A percentile compares a stretch with the other conserved stretches of the same genome.
Evolutionary conservation across 495 filamentous ascomycete species (phyloP).

Genomic region (Penicilliopsis zonata): DNA sequence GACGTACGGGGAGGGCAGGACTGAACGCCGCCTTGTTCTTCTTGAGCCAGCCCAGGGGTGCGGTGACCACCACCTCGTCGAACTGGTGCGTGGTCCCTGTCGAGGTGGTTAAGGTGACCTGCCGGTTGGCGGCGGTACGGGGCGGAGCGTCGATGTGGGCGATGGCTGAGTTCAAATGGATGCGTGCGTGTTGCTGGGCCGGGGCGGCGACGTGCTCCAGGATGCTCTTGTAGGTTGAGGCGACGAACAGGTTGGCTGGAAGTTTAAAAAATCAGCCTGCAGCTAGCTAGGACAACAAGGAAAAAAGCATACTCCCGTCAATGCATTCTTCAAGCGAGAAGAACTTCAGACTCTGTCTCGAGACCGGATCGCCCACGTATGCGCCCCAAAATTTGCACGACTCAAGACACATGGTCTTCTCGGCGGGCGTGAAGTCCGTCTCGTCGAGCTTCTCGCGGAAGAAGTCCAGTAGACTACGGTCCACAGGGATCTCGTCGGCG

Average conservation of each 20-base stretch:
- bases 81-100: slow-evolving; percentile 44
- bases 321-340: slow-evolving; percentile 94
- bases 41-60: slow-evolving; percentile 85
- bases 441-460: slow-evolving; percentile 50
- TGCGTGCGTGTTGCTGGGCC: slow-evolving; percentile 47
- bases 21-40: slow-evolving; percentile 55
- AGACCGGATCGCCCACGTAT: slow-evolving; percentile 71
- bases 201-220: slow-evolving; percentile 53
- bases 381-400: slow-evolving; percentile 72
- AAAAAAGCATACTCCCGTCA: slow-evolving; percentile 58
- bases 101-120: slow-evolving; percentile 42
- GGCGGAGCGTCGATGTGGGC: slow-evolving; percentile 29
- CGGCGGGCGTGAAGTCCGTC: slow-evolving; percentile 38
- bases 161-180: slow-evolving; percentile 47
- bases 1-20: slow-evolving; percentile 52
- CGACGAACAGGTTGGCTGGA: slow-evolving; percentile 77
- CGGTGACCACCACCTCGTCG: slow-evolving; percentile 78
- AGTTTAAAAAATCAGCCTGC: neutral
- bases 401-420: slow-evolving; percentile 43
- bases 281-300: neutral
- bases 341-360: slow-evolving; percentile 75
- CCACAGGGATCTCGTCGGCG: slow-evolving; percentile 47
- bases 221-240: slow-evolving; percentile 73
- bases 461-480: slow-evolving; percentile 67
- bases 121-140: slow-evolving; percentile 4